A percentile compares a stretch with the other conserved stretches of the same genome.
Conservation (phyloP, 2,329 filamentous ascomycete species). For the Exutisphaerella laricina region DNA sequence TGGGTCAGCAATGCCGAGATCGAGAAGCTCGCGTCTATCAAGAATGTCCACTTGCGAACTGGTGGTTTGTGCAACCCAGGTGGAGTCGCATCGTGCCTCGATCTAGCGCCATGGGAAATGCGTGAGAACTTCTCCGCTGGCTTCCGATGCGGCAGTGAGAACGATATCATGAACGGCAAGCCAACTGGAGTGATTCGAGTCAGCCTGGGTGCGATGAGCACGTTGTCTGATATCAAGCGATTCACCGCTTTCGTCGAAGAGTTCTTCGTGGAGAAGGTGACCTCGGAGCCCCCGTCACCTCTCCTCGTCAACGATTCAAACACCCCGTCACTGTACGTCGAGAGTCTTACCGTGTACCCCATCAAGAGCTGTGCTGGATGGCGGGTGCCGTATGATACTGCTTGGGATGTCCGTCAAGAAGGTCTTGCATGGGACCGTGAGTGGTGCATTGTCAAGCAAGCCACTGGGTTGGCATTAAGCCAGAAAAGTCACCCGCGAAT, state of each 20-base stretch:
- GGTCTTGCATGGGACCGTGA: conserved; percentile 92
- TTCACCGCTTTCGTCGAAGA: conserved; percentile 50
- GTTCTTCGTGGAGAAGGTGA: conserved; percentile 28
- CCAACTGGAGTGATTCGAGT: conserved; percentile 81
- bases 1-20: conserved; percentile 81
- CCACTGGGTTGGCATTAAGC: conserved; percentile 75
- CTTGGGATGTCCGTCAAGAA: conserved; percentile 75
- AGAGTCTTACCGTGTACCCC: conserved; percentile 64
- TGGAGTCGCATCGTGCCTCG: conserved; percentile 68
- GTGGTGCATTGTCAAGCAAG: conserved; percentile 88
- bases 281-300: conserved; percentile 9
- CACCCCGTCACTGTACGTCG: conserved; percentile 36
- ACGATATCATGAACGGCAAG: conserved; percentile 75
- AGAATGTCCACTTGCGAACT: conserved; percentile 76
- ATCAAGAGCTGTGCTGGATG: conserved; percentile 92
- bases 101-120: conserved; percentile 74
- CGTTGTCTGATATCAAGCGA: conserved; percentile 61
- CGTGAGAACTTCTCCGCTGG: conserved; percentile 78
- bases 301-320: conserved; percentile 1
- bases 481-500: conserved; percentile 87
- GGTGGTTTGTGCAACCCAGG: conserved; percentile 91
- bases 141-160: conserved; percentile 75
- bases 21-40: conserved; percentile 75
- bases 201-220: conserved; percentile 90
- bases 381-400: conserved; percentile 54